phyloP scores from a whole-genome alignment of 2,329 filamentous ascomycete genomes.

The Colletotrichum abscissum region DNA sequence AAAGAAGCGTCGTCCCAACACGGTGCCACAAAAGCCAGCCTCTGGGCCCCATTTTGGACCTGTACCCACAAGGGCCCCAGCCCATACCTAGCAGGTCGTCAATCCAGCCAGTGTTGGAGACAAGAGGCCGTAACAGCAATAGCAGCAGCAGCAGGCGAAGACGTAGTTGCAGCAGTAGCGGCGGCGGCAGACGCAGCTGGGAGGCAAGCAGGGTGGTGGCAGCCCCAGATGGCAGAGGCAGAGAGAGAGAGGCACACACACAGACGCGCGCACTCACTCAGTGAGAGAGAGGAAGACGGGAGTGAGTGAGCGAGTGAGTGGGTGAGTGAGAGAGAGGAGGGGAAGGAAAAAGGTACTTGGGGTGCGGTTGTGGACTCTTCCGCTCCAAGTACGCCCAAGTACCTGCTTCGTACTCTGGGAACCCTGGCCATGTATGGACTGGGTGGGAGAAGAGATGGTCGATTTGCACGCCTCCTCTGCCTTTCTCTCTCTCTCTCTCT shows the following conservation, averaged over 20 bases:
- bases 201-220: conserved; percentile 13
- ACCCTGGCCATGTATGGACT: background rate
- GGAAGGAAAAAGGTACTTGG: conserved; percentile 21
- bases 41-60: conserved; percentile 32
- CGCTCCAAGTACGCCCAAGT: conserved; percentile 33
- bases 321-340: background rate
- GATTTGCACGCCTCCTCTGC: conserved; percentile 31
- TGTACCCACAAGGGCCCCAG: conserved; percentile 7
- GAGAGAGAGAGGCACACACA: background rate
- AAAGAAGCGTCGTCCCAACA: conserved; percentile 36
- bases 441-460: conserved; percentile 1
- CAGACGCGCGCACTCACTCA: background rate
- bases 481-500: background rate
- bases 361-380: conserved; percentile 19
- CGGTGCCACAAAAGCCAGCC: conserved; percentile 31
- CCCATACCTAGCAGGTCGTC: conserved; percentile 12
- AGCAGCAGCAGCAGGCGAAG: conserved; percentile 23
- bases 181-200: conserved; percentile 23
- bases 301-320: background rate
- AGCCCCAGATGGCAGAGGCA: background rate
- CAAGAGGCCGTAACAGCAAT: conserved; percentile 30
- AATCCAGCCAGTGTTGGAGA: conserved; percentile 29
- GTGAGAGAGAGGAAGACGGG: background rate
- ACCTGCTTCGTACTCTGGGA: conserved; percentile 17
- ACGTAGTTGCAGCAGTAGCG: conserved; percentile 6